Evolutionary conservation across 371 early-diverging fungal species (phyloP).

Genomic region (Rhizopus delemar): DNA sequence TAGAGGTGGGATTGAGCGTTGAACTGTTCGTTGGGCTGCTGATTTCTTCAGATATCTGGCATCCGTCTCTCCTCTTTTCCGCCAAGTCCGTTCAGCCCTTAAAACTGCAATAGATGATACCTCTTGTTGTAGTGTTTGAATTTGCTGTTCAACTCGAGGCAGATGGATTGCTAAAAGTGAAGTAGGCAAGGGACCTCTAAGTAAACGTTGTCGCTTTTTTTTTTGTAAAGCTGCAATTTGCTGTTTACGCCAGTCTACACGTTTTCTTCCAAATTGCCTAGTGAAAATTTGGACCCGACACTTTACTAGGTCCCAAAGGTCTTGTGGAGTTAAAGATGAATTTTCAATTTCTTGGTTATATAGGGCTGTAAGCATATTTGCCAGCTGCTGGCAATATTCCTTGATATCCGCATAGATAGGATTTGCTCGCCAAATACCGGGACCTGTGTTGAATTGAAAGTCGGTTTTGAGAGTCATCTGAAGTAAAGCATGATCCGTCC

Average conservation of each 20-base stretch:
- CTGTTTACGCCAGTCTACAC: neutral
- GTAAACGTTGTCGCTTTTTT: constrained; percentile 2
- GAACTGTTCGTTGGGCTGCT: neutral
- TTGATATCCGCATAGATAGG: neutral
- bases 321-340: too few species aligned
- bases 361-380: too few species aligned
- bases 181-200: neutral
- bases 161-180: neutral
- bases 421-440: constrained; percentile 9
- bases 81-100: neutral
- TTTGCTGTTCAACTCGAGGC: neutral
- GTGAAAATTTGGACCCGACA: neutral
- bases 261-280: neutral
- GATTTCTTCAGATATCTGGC: constrained; percentile 3
- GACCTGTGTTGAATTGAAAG: neutral
- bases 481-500: constrained; percentile 14
- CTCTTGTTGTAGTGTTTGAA: neutral
- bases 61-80: constrained; percentile 7
- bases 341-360: too few species aligned
- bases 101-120: neutral
- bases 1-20: neutral
- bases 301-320: neutral
- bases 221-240: neutral
- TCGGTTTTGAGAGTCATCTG: neutral
- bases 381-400: too few species aligned